Conservation (phyloP, 2,329 filamentous ascomycete genomes). For the Penicillium sclerotiorum region DNA sequence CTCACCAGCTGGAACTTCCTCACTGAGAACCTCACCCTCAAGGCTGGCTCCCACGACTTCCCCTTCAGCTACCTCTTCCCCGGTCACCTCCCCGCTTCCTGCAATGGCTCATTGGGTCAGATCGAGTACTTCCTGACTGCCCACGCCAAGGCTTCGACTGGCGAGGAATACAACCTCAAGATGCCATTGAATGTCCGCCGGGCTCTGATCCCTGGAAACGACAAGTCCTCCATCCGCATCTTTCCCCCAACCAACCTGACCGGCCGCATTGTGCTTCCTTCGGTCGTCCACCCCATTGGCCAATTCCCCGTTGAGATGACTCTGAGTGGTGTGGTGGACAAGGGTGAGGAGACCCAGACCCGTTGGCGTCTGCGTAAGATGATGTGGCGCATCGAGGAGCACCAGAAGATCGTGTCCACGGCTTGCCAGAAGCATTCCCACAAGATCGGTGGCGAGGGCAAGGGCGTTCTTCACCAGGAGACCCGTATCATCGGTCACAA, state of each 20-base stretch:
- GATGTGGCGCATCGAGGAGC: conserved; percentile 91
- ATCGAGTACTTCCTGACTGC: conserved; percentile 80
- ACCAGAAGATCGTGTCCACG: conserved; percentile 74
- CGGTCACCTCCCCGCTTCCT: conserved; percentile 82
- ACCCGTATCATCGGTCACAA: conserved; percentile 76
- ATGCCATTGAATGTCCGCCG: conserved; percentile 75
- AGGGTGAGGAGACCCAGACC: conserved; percentile 67
- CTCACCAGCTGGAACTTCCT: conserved; percentile 80
- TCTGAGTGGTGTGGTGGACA: conserved; percentile 82
- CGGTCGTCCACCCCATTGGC: conserved; percentile 83
- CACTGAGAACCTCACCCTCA: conserved; percentile 49
- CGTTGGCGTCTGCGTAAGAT: conserved; percentile 91
- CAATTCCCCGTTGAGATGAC: conserved; percentile 77
- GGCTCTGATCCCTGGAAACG: conserved; percentile 74
- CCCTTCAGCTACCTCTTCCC: conserved; percentile 87
- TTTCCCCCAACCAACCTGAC: conserved; percentile 96
- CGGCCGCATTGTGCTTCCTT: conserved; percentile 77
- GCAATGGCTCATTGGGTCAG: conserved; percentile 70
- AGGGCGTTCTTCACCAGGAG: conserved; percentile 74
- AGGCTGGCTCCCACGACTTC: conserved; percentile 69
- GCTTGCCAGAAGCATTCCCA: conserved; percentile 76
- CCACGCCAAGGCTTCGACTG: conserved; percentile 62
- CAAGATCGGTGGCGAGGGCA: conserved; percentile 66
- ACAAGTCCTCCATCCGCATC: conserved; percentile 88
- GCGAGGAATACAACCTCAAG: conserved; percentile 66